Base-by-base conservation (phyloP, 805 yeast species). In the Candida suzukii region DNA sequence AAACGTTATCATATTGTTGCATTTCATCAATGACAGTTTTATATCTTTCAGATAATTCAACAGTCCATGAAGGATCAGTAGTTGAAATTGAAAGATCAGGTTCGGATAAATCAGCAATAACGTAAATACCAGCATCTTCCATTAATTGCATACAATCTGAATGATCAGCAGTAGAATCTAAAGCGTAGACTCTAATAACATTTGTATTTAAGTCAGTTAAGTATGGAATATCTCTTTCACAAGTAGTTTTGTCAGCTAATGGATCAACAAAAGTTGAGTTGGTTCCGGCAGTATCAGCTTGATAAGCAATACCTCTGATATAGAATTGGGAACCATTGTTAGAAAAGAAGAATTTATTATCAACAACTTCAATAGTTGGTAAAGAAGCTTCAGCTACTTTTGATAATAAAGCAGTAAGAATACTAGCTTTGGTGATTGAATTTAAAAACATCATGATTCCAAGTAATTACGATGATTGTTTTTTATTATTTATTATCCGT, bases 251-350 rank as follows among this genome's bases (percentile, higher is more conserved):
- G 57, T 83, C 80, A 44, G 87, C 83, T 52, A 84, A 67, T 33
- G 91, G 91, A 68, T 84, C 93, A 43, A 68, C 71, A 53, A 79
- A 80, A 25, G 73, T 47, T 8, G 61, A 49, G 46, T 67, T 68
- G 26, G 59, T 56, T 50, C 73, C 73, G 35, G 73, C 69, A 29
- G 80, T 72, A 59, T 82, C 80, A 49, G 77, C 78, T 67, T 83
- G 95, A 65, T 84, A 84, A 39, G 93, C 93, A 47, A 84, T 68
- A 68, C 93, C 95, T 56, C 70, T 78, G 54, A 84, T 76, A 63
- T 73, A 81, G 58, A 84, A 84, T 60, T 83, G 90, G 41, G 88
- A 76, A 39, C 90, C 91, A 56, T 83, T 83, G 64, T 80, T 80
- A 44, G 84, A 68, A 65, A 66, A 84, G 71, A 74, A 84, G 57